Conservation (phyloP, 2,329 filamentous ascomycete species). For the Arthrobotrys conoides region DNA sequence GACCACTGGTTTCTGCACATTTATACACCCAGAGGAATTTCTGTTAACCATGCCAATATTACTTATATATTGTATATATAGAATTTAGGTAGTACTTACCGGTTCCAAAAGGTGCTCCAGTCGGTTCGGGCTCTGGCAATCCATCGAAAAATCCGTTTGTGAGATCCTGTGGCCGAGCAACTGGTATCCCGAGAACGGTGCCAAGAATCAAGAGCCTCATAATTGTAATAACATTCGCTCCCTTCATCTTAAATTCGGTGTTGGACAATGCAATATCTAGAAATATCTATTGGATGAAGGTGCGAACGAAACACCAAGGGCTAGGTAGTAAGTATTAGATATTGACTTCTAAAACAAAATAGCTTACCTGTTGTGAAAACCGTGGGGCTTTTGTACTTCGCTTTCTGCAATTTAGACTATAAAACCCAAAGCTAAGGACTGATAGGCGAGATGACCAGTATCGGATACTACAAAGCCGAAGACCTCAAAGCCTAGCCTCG, state of each 20-base stretch:
- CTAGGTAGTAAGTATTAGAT: neutral
- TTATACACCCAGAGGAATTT: neutral
- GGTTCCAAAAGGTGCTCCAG: constrained; percentile 23
- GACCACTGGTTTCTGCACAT: constrained; percentile 7
- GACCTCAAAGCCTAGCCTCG: neutral
- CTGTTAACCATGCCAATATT: constrained; percentile 2
- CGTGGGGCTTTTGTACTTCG: constrained; percentile 1
- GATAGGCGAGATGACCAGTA: neutral
- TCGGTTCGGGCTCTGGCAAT: constrained; percentile 15
- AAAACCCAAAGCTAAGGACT: neutral
- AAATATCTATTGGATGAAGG: neutral
- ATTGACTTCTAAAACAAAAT: neutral
- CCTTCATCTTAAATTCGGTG: constrained; percentile 17
- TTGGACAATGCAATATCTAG: neutral
- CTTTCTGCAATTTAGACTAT: neutral
- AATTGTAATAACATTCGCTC: neutral
- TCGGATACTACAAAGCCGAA: too few species aligned
- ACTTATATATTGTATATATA: neutral
- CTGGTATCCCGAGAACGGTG: constrained; percentile 6
- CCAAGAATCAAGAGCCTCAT: neutral
- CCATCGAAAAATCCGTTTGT: constrained; percentile 16
- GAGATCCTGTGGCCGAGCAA: constrained; percentile 3
- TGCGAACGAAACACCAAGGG: neutral
- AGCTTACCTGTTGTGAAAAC: neutral
- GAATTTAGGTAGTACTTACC: neutral